Evolutionary conservation across 805 yeast species (phyloP).

Genomic region (Hanseniaspora clermontiae): DNA sequence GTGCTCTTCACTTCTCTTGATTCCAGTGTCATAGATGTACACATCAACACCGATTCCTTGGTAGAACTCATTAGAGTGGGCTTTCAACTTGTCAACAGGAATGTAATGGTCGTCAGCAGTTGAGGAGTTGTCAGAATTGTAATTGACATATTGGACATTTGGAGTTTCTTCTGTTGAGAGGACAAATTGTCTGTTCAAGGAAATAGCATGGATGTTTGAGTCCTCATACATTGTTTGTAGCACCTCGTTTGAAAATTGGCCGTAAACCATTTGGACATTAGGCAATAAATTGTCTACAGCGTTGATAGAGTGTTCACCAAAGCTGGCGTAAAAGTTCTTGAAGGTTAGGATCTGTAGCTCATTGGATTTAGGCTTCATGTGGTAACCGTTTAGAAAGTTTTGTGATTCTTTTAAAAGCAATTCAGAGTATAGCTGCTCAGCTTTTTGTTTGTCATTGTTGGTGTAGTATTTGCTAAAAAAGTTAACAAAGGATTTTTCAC

Average conservation of each 20-base stretch:
- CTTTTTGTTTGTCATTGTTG: neutral
- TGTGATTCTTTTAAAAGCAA: neutral
- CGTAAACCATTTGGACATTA: conserved; percentile 16
- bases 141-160: neutral
- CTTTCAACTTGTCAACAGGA: neutral
- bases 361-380: neutral
- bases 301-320: neutral
- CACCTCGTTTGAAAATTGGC: conserved; percentile 27
- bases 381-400: neutral
- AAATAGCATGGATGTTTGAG: conserved; percentile 27
- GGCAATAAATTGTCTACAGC: neutral
- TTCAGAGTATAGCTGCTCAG: neutral
- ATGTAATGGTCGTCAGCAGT: neutral
- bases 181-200: conserved; percentile 28
- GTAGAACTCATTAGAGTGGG: neutral
- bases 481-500: neutral
- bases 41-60: conserved; percentile 30
- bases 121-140: neutral
- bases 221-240: conserved; percentile 29
- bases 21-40: conserved; percentile 32
- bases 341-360: conserved; percentile 3
- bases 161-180: conserved; percentile 23
- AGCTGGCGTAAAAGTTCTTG: neutral
- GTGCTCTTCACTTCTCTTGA: conserved; percentile 31
- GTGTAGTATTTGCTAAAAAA: conserved; percentile 1